Evolutionary conservation across 768 basidiomycete species (phyloP).

Genomic region (Boletus barrowsii): DNA sequence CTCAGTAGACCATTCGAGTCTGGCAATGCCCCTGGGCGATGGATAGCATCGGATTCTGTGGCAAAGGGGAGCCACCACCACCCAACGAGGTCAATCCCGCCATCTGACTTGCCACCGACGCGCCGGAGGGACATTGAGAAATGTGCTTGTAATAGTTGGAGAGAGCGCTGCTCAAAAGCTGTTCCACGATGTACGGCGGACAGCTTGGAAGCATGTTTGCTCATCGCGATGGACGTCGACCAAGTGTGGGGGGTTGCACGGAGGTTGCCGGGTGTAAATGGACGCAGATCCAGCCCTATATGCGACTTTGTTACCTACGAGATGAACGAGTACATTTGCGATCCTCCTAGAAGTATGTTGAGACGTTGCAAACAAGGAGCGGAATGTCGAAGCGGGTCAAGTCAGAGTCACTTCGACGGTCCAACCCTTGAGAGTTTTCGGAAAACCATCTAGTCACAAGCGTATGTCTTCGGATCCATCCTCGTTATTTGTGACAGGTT

Average conservation of each 20-base stretch:
- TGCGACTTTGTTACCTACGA: too few species aligned
- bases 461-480: too few species aligned
- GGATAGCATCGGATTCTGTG: not conserved
- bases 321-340: too few species aligned
- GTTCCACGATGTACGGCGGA: conserved; percentile 66
- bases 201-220: conserved; percentile 2
- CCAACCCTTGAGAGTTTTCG: too few species aligned
- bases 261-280: not conserved
- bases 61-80: conserved; percentile 85
- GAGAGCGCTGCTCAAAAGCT: conserved; percentile 71
- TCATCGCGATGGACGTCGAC: not conserved
- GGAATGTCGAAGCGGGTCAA: too few species aligned
- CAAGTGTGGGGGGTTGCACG: conserved; percentile 17
- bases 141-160: conserved; percentile 53
- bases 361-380: too few species aligned
- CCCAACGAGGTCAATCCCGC: conserved; percentile 83
- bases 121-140: conserved; percentile 78
- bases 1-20: conserved; percentile 27
- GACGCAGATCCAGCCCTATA: too few species aligned
- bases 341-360: too few species aligned
- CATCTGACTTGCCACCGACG: conserved; percentile 86
- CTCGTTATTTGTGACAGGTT: too few species aligned
- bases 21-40: conserved; percentile 6
- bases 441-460: too few species aligned
- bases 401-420: too few species aligned